Conservation (phyloP, 257 asterid genomes). For the Ballota nigra region DNA sequence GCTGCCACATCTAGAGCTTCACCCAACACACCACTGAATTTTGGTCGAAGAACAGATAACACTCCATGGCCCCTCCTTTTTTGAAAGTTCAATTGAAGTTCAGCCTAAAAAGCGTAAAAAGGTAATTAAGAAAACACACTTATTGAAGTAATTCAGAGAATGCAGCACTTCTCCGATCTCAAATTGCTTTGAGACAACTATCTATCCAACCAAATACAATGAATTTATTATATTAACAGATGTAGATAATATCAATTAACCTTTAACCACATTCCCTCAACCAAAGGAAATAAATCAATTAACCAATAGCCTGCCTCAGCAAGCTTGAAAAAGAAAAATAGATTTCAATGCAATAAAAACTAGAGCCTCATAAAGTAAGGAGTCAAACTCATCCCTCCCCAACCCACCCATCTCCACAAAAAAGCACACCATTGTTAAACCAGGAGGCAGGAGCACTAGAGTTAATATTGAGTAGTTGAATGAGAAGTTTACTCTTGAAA, state of each 20-base stretch:
- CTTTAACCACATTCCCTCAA: conserved; percentile 7
- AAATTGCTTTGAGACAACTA: conserved; percentile 11
- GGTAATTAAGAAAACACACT: not conserved
- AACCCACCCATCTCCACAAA: not conserved
- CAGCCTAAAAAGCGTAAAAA: conserved; percentile 56
- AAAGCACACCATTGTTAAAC: not conserved
- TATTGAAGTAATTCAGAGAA: conserved; percentile 14
- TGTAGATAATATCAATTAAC: conserved; percentile 1
- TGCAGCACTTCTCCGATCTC: conserved; percentile 6
- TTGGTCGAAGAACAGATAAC: conserved; percentile 87
- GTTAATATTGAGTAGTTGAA: conserved; percentile 13
- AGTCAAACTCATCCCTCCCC: conserved; percentile 4
- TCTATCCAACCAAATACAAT: conserved; percentile 4
- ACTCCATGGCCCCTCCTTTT: conserved; percentile 97
- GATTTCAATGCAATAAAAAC: conserved; percentile 9
- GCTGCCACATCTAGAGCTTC: conserved; percentile 99
- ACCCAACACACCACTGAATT: conserved; percentile 97
- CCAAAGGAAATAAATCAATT: not conserved
- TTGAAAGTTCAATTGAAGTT: conserved; percentile 90
- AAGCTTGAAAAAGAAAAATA: conserved; percentile 5
- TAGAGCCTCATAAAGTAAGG: conserved; percentile 18
- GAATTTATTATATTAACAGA: conserved; percentile 3
- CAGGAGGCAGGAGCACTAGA: conserved; percentile 15
- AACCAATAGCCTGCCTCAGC: conserved; percentile 7
- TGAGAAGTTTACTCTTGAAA: conserved; percentile 67